A percentile compares a stretch with the other conserved stretches of the same genome.
phyloP scores from a whole-genome alignment of 495 filamentous ascomycete species.

The Penicillium ochrochloron region DNA sequence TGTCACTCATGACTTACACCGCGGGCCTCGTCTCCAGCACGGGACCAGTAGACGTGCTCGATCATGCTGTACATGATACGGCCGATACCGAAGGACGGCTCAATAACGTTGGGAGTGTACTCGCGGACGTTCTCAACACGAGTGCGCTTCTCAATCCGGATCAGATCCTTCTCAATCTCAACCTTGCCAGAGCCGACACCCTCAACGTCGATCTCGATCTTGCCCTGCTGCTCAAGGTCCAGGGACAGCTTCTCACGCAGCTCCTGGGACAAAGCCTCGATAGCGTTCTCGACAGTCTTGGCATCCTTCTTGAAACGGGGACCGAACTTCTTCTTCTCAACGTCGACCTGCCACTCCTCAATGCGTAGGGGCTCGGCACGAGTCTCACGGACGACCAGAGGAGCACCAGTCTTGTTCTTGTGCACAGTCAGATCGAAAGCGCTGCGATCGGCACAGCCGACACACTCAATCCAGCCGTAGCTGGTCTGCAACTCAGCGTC shows the following conservation, averaged over 20 bases:
- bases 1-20: conserved; percentile 54
- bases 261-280: conserved; percentile 70
- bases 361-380: conserved; percentile 68
- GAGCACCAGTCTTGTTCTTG: conserved; percentile 78
- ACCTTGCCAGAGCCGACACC: conserved; percentile 67
- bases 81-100: conserved; percentile 85
- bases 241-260: conserved; percentile 70
- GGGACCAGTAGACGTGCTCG: conserved; percentile 80
- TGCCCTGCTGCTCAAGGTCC: conserved; percentile 66
- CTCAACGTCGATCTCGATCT: conserved; percentile 68
- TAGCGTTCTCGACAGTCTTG: conserved; percentile 70
- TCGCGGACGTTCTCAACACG: conserved; percentile 71
- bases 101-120: conserved; percentile 83
- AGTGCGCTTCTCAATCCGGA: conserved; percentile 72
- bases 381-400: conserved; percentile 70
- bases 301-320: conserved; percentile 81
- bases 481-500: conserved; percentile 80
- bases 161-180: conserved; percentile 70
- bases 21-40: conserved; percentile 64
- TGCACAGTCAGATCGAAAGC: conserved; percentile 81
- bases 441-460: conserved; percentile 82
- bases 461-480: conserved; percentile 86
- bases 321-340: conserved; percentile 86
- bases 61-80: conserved; percentile 77
- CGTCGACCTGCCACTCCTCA: conserved; percentile 73